A percentile compares a stretch with the other conserved stretches of the same genome.
Conservation (phyloP, 441 rosid genomes). For the Viola pubescens region DNA sequence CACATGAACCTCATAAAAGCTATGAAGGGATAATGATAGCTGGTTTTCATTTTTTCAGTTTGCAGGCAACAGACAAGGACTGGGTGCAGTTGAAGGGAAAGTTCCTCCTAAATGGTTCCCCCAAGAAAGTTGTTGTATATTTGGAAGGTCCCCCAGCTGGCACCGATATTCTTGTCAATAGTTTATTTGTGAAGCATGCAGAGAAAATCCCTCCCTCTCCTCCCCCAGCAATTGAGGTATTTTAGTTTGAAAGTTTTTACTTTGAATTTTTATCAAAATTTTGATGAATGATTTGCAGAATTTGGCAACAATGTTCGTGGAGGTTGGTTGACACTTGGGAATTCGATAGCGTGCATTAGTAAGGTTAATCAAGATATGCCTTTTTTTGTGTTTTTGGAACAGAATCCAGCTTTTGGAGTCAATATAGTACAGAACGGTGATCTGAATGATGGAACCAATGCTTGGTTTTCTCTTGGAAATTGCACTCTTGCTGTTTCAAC, state of each 20-base stretch:
- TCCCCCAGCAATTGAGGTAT: slow-evolving; percentile 63
- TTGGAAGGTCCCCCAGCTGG: slow-evolving; percentile 93
- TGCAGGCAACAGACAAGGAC: slow-evolving; percentile 67
- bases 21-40: background rate
- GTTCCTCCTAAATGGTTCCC: slow-evolving; percentile 69
- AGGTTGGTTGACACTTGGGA: background rate
- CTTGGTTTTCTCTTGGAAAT: slow-evolving; percentile 80
- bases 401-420: slow-evolving; percentile 68
- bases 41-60: slow-evolving; percentile 25
- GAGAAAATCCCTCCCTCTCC: slow-evolving; percentile 50
- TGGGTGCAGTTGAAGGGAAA: slow-evolving; percentile 77
- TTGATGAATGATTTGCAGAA: background rate
- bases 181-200: slow-evolving; percentile 62
- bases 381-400: slow-evolving; percentile 10
- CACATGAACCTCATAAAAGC: background rate
- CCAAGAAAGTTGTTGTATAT: slow-evolving; percentile 51
- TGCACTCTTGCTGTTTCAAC: slow-evolving; percentile 52
- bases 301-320: background rate
- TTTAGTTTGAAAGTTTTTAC: background rate
- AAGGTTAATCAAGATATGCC: background rate
- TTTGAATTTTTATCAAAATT: slow-evolving; percentile 4
- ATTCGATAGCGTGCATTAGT: slow-evolving; percentile 6
- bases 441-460: slow-evolving; percentile 42
- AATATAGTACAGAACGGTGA: slow-evolving; percentile 61
- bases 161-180: slow-evolving; percentile 67